Percentiles rank a stretch among this genome's conserved stretches.
These are phyloP conservation scores for Lasiosphaeria miniovina DNA, from an alignment of 495 filamentous ascomycete genomes.

Conservation along the genomic window DNA sequence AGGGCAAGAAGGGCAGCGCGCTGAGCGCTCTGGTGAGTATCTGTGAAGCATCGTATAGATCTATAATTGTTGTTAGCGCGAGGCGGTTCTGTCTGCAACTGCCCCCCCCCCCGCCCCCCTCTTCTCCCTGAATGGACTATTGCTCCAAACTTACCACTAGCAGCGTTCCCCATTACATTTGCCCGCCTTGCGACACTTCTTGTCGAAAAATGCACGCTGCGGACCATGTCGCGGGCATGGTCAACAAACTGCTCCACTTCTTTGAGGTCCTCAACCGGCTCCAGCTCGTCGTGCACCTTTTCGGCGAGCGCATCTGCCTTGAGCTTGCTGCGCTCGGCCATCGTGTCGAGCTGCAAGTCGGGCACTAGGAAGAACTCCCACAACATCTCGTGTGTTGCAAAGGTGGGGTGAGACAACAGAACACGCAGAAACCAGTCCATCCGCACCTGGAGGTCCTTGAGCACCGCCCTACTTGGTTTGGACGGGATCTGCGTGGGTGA, in stretches of 20 bases:
- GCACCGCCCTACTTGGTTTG: conserved; percentile 79
- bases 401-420: conserved; percentile 84
- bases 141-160: conserved; percentile 46
- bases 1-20: conserved; percentile 66
- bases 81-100: background rate
- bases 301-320: conserved; percentile 83
- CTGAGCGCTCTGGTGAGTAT: conserved; percentile 56
- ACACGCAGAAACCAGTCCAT: conserved; percentile 85
- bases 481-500: conserved; percentile 92
- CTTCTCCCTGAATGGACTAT: background rate
- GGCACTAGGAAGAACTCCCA: conserved; percentile 99
- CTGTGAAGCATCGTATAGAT: conserved; percentile 65
- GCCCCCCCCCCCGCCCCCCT: no score
- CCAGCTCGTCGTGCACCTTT: conserved; percentile 80
- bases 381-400: conserved; percentile 93
- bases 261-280: conserved; percentile 78
- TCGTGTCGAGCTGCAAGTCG: conserved; percentile 83
- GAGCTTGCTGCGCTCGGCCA: conserved; percentile 79
- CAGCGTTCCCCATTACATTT: conserved; percentile 54
- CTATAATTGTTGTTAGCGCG: conserved; percentile 35
- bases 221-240: conserved; percentile 83
- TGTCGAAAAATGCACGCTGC: conserved; percentile 76
- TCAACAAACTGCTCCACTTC: conserved; percentile 92
- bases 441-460: conserved; percentile 83
- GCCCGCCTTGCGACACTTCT: conserved; percentile 72